phyloP scores from a whole-genome alignment of 2,329 filamentous ascomycete genomes.

The Chaetomiaceae sp. region DNA sequence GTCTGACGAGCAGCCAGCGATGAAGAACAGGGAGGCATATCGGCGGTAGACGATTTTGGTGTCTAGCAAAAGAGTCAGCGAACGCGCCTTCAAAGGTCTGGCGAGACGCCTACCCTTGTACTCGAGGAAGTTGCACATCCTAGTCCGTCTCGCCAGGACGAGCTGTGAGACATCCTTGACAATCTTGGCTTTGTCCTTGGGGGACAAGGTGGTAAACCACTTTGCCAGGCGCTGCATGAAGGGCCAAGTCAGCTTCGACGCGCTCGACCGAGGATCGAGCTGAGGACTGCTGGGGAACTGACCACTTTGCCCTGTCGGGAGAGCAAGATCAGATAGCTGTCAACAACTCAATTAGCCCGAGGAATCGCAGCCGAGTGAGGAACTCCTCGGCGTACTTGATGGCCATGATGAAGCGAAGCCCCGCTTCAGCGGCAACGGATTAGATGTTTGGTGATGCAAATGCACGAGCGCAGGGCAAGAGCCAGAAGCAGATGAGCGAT shows the following conservation, averaged over 20 bases:
- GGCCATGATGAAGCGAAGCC: slow-evolving; percentile 39
- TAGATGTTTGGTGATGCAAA: slow-evolving; percentile 3
- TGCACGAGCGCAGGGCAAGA: slow-evolving; percentile 3
- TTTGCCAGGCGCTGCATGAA: slow-evolving; percentile 83
- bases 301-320: slow-evolving; percentile 99
- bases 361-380: not conserved
- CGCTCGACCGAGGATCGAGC: not conserved
- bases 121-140: slow-evolving; percentile 99
- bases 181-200: slow-evolving; percentile 98
- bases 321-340: slow-evolving; percentile 92
- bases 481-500: not conserved
- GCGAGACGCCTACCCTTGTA: slow-evolving; percentile 72
- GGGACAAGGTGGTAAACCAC: slow-evolving; percentile 97
- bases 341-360: slow-evolving; percentile 24
- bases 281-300: slow-evolving; percentile 40
- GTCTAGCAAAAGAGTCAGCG: slow-evolving; percentile 52
- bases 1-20: slow-evolving; percentile 91
- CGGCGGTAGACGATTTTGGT: slow-evolving; percentile 98
- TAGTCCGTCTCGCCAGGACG: slow-evolving; percentile 87
- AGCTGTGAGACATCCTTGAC: slow-evolving; percentile 99
- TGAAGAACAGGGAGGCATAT: slow-evolving; percentile 98
- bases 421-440: slow-evolving; percentile 13
- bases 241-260: not conserved
- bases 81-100: not conserved
- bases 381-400: slow-evolving; percentile 43